Evolutionary conservation across 805 yeast genomes (phyloP).

Genomic region (Metschnikowia borealis): DNA sequence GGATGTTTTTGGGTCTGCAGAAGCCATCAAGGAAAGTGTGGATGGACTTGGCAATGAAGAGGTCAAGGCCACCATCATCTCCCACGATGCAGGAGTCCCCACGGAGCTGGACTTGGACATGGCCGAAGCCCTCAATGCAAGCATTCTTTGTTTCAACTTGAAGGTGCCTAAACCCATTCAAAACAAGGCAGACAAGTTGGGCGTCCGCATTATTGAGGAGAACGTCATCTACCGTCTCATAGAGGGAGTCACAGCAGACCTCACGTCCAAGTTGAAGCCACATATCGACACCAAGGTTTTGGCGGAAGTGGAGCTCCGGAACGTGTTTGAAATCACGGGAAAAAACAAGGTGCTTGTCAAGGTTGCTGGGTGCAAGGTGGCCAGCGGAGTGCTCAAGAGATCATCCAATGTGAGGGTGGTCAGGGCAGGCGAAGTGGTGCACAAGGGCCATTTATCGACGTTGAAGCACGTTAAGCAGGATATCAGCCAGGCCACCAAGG

Average conservation of each 20-base stretch:
- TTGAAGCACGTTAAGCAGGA: conserved; percentile 82
- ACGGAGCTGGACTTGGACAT: conserved; percentile 40
- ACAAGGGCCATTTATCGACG: conserved; percentile 61
- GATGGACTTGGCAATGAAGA: conserved; percentile 83
- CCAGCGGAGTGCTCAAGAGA: conserved; percentile 61
- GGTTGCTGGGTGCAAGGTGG: conserved; percentile 87
- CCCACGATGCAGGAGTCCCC: conserved; percentile 77
- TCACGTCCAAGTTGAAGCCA: conserved; percentile 61
- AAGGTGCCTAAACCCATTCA: conserved; percentile 61
- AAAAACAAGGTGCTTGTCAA: conserved; percentile 49
- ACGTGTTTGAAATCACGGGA: conserved; percentile 64
- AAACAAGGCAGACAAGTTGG: conserved; percentile 51
- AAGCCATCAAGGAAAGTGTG: conserved; percentile 83
- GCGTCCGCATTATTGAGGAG: conserved; percentile 58
- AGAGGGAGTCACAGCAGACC: conserved; percentile 69
- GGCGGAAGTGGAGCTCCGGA: conserved; percentile 67
- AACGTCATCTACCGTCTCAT: conserved; percentile 85
- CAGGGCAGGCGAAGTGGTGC: conserved; percentile 46
- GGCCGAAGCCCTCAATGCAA: conserved; percentile 49
- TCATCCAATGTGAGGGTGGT: conserved; percentile 54
- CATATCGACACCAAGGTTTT: conserved; percentile 59
- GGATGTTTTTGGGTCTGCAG: conserved; percentile 93
- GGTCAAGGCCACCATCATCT: conserved; percentile 65
- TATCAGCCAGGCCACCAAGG: conserved; percentile 71
- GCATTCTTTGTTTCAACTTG: conserved; percentile 75